These are phyloP conservation scores for Blastomyces parvus DNA, from an alignment of 2,329 filamentous ascomycete genomes.

Conservation along the genomic window DNA sequence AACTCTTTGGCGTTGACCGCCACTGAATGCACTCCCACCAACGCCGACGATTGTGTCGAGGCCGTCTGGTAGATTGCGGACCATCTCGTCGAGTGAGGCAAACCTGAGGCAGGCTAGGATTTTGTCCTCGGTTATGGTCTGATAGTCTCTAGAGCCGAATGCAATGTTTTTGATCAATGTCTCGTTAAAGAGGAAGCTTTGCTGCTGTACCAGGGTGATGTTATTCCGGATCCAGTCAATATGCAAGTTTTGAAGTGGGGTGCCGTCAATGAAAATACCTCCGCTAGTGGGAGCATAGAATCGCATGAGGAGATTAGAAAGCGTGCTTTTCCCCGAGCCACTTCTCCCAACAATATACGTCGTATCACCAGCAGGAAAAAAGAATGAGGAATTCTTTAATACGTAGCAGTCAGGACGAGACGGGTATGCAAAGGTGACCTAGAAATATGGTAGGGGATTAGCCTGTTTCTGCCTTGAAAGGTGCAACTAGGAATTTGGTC, in stretches of 20 bases:
- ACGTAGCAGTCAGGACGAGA: conserved; percentile 53
- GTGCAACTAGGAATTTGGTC: conserved; percentile 22
- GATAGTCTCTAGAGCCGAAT: conserved; percentile 51
- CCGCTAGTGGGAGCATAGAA: conserved; percentile 64
- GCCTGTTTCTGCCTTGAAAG: neutral
- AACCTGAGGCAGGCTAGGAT: conserved; percentile 55
- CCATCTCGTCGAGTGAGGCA: conserved; percentile 58
- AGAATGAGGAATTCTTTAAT: conserved; percentile 54
- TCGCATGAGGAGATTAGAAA: conserved; percentile 67
- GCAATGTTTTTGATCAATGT: conserved; percentile 69
- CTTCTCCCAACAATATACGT: conserved; percentile 78
- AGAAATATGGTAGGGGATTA: conserved; percentile 12
- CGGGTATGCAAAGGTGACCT: conserved; percentile 80
- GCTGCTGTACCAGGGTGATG: conserved; percentile 72
- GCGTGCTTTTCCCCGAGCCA: conserved; percentile 85
- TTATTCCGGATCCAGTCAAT: conserved; percentile 65
- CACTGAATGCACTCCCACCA: conserved; percentile 64
- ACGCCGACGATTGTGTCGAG: conserved; percentile 62
- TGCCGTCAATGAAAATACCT: conserved; percentile 58
- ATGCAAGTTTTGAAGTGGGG: conserved; percentile 53
- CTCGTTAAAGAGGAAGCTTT: conserved; percentile 71
- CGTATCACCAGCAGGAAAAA: conserved; percentile 61
- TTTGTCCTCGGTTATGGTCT: conserved; percentile 43
- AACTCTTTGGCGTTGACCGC: conserved; percentile 74
- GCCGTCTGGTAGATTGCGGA: conserved; percentile 58